Evolutionary conservation across 495 filamentous ascomycete genomes (phyloP).

Genomic region (Staphylotrichum longicolle): DNA sequence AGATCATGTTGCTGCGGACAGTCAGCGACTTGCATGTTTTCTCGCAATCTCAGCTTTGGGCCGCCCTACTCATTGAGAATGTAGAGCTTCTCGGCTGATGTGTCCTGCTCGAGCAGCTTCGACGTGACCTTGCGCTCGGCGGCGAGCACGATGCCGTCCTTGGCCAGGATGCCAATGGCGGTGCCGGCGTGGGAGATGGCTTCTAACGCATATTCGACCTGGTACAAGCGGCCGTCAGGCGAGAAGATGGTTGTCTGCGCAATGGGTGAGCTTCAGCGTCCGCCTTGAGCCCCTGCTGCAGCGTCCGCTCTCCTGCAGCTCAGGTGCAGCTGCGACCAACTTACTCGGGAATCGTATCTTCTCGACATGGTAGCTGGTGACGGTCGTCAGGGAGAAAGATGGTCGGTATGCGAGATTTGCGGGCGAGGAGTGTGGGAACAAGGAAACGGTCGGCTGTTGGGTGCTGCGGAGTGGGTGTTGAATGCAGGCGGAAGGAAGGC

Average conservation of each 20-base stretch:
- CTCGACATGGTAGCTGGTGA: slow-evolving; percentile 76
- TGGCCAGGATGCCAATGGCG: slow-evolving; percentile 90
- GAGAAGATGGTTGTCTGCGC: slow-evolving; percentile 97
- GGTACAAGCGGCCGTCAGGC: slow-evolving; percentile 95
- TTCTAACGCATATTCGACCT: slow-evolving; percentile 98
- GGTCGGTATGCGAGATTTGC: slow-evolving; percentile 8
- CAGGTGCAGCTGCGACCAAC: slow-evolving; percentile 32
- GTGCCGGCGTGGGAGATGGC: slow-evolving; percentile 98
- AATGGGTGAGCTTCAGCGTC: slow-evolving; percentile 37
- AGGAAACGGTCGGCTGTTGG: not conserved
- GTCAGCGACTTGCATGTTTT: not conserved
- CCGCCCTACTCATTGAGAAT: slow-evolving; percentile 88
- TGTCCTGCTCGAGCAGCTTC: slow-evolving; percentile 98
- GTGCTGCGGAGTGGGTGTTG: not conserved
- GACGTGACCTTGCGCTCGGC: slow-evolving; percentile 99
- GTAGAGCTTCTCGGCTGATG: slow-evolving; percentile 98
- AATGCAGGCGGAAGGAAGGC: slow-evolving; percentile 16
- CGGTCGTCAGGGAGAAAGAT: slow-evolving; percentile 5
- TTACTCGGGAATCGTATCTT: slow-evolving; percentile 95
- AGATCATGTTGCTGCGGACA: slow-evolving; percentile 90
- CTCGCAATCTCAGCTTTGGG: not conserved
- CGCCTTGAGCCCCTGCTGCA: slow-evolving; percentile 9
- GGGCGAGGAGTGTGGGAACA: not conserved
- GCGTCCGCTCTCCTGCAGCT: not conserved
- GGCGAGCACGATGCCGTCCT: slow-evolving; percentile 96